phyloP scores from a whole-genome alignment of 1,284 basidiomycete genomes.

The Trichosporon sp. region DNA sequence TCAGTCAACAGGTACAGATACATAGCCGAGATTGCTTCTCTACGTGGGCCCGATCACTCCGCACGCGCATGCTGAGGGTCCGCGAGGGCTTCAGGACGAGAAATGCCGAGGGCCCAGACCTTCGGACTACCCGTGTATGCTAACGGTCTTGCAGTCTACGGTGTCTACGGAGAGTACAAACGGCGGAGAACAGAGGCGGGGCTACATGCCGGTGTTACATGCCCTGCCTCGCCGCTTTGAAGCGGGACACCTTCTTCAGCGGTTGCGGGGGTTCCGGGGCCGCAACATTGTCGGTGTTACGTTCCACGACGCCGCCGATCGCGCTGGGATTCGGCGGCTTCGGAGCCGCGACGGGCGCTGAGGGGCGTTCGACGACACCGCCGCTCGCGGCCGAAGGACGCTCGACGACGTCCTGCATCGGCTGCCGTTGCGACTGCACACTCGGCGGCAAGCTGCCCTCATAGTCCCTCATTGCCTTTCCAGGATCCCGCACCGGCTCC shows the following conservation, averaged over 20 bases:
- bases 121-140: neutral
- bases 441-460: slow-evolving; percentile 20
- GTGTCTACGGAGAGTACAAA: neutral
- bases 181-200: neutral
- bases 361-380: slow-evolving; percentile 20
- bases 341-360: neutral
- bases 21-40: neutral
- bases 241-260: slow-evolving; percentile 49
- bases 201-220: neutral
- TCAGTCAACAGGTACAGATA: neutral
- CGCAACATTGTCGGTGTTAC: neutral
- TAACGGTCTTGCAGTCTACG: neutral
- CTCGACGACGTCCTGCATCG: neutral
- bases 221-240: slow-evolving; percentile 49
- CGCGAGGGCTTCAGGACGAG: neutral
- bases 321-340: neutral
- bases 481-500: neutral
- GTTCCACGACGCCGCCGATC: slow-evolving; percentile 21
- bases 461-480: slow-evolving; percentile 1
- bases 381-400: slow-evolving; percentile 13
- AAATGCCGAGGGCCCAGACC: neutral
- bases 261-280: slow-evolving; percentile 11
- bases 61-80: neutral
- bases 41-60: neutral
- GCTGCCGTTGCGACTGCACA: slow-evolving; percentile 10